A percentile compares a stretch with the other conserved stretches of the same genome.
Conservation (phyloP, 805 yeast genomes). For the Metschnikowia proteae region DNA sequence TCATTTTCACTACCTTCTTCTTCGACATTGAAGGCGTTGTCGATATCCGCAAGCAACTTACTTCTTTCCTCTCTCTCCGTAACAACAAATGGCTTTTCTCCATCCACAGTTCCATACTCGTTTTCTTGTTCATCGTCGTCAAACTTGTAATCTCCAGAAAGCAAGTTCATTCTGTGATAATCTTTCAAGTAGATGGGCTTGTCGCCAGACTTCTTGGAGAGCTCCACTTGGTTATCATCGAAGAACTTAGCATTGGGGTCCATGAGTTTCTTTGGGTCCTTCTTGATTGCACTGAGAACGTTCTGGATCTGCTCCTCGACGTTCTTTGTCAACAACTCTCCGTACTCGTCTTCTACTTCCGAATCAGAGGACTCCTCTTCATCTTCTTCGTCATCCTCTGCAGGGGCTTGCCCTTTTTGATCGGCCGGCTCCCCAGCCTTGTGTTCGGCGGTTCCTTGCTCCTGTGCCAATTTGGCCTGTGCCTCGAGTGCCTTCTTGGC, state of each 20-base stretch:
- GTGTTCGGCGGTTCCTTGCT: not conserved
- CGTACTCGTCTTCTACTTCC: slow-evolving; percentile 89
- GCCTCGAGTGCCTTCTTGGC: slow-evolving; percentile 63
- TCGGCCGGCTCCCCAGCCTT: slow-evolving; percentile 5
- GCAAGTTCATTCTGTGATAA: slow-evolving; percentile 79
- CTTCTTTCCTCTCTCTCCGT: slow-evolving; percentile 72
- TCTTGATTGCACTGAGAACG: slow-evolving; percentile 66
- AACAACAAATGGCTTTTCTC: slow-evolving; percentile 67
- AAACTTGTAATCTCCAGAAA: slow-evolving; percentile 63
- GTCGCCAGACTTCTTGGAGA: slow-evolving; percentile 14
- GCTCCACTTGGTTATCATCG: slow-evolving; percentile 52
- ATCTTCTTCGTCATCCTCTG: slow-evolving; percentile 26
- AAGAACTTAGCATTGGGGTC: slow-evolving; percentile 73
- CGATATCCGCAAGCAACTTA: slow-evolving; percentile 72
- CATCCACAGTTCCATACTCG: slow-evolving; percentile 43
- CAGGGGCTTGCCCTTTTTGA: slow-evolving; percentile 24
- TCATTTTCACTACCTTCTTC: slow-evolving; percentile 41
- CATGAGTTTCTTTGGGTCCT: slow-evolving; percentile 60
- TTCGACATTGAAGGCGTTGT: slow-evolving; percentile 50
- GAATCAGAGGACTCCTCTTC: slow-evolving; percentile 31
- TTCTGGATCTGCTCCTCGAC: slow-evolving; percentile 75
- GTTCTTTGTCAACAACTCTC: slow-evolving; percentile 81
- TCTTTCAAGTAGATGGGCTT: slow-evolving; percentile 89
- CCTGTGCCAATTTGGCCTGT: slow-evolving; percentile 21
- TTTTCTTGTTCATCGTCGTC: slow-evolving; percentile 31